A percentile compares a stretch with the other conserved stretches of the same genome.
Conservation (phyloP, 2,329 filamentous ascomycete species). For the Colletotrichum sidae region DNA sequence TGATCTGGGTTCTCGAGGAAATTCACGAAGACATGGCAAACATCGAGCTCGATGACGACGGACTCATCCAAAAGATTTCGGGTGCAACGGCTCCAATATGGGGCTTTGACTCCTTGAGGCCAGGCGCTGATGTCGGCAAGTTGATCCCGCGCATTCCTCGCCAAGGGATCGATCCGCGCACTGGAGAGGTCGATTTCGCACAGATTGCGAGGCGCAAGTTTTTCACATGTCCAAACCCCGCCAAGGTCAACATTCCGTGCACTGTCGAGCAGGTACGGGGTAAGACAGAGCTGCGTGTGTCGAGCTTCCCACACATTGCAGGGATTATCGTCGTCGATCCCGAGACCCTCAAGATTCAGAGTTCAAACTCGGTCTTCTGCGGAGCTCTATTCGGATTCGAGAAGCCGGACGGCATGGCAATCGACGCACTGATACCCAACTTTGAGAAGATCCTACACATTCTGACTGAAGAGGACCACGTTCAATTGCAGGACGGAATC, state of each 20-base stretch:
- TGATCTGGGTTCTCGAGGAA: slow-evolving; percentile 98
- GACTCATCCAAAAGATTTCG: slow-evolving; percentile 74
- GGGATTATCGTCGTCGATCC: slow-evolving; percentile 95
- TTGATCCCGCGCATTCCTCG: slow-evolving; percentile 87
- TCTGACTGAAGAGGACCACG: slow-evolving; percentile 86
- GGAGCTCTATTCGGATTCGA: slow-evolving; percentile 91
- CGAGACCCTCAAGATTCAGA: slow-evolving; percentile 81
- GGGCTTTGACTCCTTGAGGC: slow-evolving; percentile 75
- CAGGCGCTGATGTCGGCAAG: slow-evolving; percentile 79
- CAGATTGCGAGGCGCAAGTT: slow-evolving; percentile 78
- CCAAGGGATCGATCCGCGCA: slow-evolving; percentile 76
- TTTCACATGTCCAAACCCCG: slow-evolving; percentile 85
- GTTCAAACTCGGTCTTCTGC: slow-evolving; percentile 95
- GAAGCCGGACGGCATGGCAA: slow-evolving; percentile 81
- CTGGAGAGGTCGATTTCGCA: slow-evolving; percentile 81
- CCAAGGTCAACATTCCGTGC: slow-evolving; percentile 84
- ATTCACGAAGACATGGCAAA: slow-evolving; percentile 93
- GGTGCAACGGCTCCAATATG: slow-evolving; percentile 91
- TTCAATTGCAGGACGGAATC: slow-evolving; percentile 89
- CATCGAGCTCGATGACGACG: slow-evolving; percentile 81
- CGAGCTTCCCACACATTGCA: slow-evolving; percentile 96
- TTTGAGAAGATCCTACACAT: slow-evolving; percentile 88
- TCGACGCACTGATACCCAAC: slow-evolving; percentile 84
- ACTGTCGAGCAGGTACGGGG: slow-evolving; percentile 80
- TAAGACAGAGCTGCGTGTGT: slow-evolving; percentile 81